A percentile compares a stretch with the other conserved stretches of the same genome.
Conservation (phyloP, 108 stramenopile genomes). For the Nannochloropsis gaditana region DNA sequence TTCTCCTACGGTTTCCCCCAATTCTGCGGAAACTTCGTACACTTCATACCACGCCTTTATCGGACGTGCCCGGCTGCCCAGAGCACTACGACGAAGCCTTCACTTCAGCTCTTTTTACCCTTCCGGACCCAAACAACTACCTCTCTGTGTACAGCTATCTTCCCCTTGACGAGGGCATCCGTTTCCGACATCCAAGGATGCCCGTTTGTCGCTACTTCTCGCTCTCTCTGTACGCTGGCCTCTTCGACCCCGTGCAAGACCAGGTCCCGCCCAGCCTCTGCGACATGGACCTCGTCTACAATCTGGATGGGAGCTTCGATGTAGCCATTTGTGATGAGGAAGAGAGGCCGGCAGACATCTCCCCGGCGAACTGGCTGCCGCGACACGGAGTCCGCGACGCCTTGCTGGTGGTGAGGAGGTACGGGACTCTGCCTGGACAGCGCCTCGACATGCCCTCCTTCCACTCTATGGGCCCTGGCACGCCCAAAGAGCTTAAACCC, state of each 20-base stretch:
- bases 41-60: background rate
- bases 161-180: background rate
- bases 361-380: background rate
- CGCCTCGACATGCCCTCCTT: background rate
- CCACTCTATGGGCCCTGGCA: background rate
- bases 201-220: slow-evolving; percentile 13
- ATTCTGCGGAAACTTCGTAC: background rate
- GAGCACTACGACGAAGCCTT: slow-evolving; percentile 15
- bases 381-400: background rate
- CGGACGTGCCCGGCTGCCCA: background rate
- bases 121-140: slow-evolving; percentile 11
- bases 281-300: background rate
- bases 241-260: slow-evolving; percentile 9
- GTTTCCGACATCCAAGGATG: background rate
- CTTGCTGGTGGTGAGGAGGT: background rate
- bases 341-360: background rate
- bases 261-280: slow-evolving; percentile 8
- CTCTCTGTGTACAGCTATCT: background rate
- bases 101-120: background rate
- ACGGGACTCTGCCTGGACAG: background rate
- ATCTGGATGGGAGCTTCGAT: background rate
- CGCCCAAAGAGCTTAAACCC: background rate
- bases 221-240: background rate
- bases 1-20: background rate
- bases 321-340: slow-evolving; percentile 14